Percentiles rank a stretch among this genome's conserved stretches.
phyloP scores from a whole-genome alignment of 768 basidiomycete species.

The Hygrophorus russula region DNA sequence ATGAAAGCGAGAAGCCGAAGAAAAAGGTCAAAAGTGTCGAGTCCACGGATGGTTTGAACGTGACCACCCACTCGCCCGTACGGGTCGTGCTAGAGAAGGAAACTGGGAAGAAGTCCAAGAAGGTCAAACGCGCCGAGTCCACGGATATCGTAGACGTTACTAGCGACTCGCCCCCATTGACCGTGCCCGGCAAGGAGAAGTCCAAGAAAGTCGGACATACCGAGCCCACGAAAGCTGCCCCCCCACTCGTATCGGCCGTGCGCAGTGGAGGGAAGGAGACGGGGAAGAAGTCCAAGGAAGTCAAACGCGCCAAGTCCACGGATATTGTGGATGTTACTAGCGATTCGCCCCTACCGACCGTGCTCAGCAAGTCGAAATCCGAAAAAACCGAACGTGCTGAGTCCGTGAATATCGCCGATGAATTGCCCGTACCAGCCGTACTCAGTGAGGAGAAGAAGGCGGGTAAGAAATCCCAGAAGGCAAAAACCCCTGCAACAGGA shows the following conservation, averaged over 20 bases:
- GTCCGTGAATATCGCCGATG: neutral
- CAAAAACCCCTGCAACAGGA: neutral
- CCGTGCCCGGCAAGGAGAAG: slow-evolving; percentile 5
- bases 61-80: too few relatives aligned
- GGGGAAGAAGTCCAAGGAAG: slow-evolving; percentile 9
- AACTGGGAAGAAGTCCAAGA: slow-evolving; percentile 11
- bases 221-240: too few relatives aligned
- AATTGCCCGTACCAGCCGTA: slow-evolving; percentile 2
- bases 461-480: slow-evolving; percentile 9
- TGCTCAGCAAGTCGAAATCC: slow-evolving; percentile 8
- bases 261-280: slow-evolving; percentile 11
- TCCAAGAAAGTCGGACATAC: slow-evolving; percentile 6
- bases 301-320: neutral
- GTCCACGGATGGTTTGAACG: too few relatives aligned
- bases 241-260: neutral
- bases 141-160: neutral
- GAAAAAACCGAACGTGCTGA: slow-evolving; percentile 4
- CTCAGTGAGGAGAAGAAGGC: slow-evolving; percentile 8
- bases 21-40: slow-evolving; percentile 5
- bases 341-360: slow-evolving; percentile 1
- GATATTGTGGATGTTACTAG: too few relatives aligned
- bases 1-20: slow-evolving; percentile 12
- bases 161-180: slow-evolving; percentile 2
- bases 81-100: too few relatives aligned
- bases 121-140: slow-evolving; percentile 1